These are phyloP conservation scores for Didymella exigua DNA, from an alignment of 2,329 filamentous ascomycete species.

Conservation along the genomic window DNA sequence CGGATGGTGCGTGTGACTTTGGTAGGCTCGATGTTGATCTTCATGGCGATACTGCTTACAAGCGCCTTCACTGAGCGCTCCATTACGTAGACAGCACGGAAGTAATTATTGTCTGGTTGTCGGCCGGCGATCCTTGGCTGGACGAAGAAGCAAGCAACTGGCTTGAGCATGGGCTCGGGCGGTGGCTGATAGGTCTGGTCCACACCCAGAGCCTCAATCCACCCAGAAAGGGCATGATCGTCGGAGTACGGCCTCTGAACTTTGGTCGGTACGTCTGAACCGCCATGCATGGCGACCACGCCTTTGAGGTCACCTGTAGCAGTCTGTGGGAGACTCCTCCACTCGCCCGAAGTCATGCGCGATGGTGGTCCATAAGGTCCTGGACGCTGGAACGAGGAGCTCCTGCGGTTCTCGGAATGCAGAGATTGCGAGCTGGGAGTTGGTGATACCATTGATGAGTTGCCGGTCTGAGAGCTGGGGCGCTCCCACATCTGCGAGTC, in stretches of 20 bases:
- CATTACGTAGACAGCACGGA: constrained; percentile 84
- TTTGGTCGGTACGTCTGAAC: constrained; percentile 61
- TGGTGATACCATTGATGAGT: constrained; percentile 59
- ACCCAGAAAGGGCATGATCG: constrained; percentile 72
- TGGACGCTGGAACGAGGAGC: constrained; percentile 53
- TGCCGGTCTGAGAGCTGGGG: constrained; percentile 60
- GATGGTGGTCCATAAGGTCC: constrained; percentile 52
- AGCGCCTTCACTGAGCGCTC: constrained; percentile 78
- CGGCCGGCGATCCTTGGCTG: constrained; percentile 60
- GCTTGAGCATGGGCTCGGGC: constrained; percentile 70
- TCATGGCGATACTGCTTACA: constrained; percentile 71
- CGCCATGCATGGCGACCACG: constrained; percentile 50
- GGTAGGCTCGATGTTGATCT: constrained; percentile 78
- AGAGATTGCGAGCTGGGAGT: constrained; percentile 56
- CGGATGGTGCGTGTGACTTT: constrained; percentile 74
- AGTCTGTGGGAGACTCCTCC: constrained; percentile 64
- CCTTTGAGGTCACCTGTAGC: constrained; percentile 57
- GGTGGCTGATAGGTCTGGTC: constrained; percentile 84
- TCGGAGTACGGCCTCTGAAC: constrained; percentile 63
- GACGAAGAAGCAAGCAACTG: constrained; percentile 89
- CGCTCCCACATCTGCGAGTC: constrained; percentile 55
- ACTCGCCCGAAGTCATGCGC: constrained; percentile 57
- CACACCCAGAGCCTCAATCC: constrained; percentile 92
- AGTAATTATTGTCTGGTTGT: constrained; percentile 65
- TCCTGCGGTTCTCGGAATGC: constrained; percentile 48